phyloP scores from a whole-genome alignment of 345 rosid genomes.

The Geranium rotundifolium region DNA sequence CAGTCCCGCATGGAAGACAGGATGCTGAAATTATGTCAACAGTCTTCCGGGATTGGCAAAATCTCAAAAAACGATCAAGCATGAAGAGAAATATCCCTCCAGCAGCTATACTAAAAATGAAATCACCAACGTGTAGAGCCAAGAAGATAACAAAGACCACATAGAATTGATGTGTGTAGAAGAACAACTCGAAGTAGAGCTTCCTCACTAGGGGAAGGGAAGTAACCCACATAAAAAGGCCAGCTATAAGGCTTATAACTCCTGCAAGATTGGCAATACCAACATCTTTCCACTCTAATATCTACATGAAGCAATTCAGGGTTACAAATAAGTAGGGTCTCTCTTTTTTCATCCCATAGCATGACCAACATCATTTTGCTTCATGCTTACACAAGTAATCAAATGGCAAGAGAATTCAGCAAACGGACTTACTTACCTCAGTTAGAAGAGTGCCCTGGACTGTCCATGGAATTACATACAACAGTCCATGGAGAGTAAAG shows the following conservation, averaged over 20 bases:
- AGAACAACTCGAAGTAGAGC: conserved; percentile 71
- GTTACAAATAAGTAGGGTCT: no score
- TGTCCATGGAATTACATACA: conserved; percentile 28
- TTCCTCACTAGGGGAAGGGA: conserved; percentile 57
- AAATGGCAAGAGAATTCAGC: no score
- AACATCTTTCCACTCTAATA: conserved; percentile 41
- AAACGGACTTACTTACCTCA: conserved; percentile 34
- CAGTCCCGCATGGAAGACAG: conserved; percentile 73
- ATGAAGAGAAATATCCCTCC: conserved; percentile 74
- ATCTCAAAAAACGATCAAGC: conserved; percentile 83
- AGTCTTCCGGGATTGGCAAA: conserved; percentile 70
- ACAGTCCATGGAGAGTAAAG: conserved; percentile 61
- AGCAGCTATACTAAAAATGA: conserved; percentile 55
- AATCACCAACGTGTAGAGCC: conserved; percentile 79
- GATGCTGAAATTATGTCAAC: conserved; percentile 64
- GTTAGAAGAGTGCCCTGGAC: conserved; percentile 33
- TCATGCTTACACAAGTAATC: no score
- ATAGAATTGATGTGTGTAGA: conserved; percentile 88
- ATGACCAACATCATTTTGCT: no score
- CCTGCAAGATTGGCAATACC: conserved; percentile 51
- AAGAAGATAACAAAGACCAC: conserved; percentile 63
- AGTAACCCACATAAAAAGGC: conserved; percentile 83
- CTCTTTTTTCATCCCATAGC: no score
- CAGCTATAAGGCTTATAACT: conserved; percentile 67
- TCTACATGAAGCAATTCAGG: conserved; percentile 20